phyloP scores from a whole-genome alignment of 2,329 filamentous ascomycete species.

The Chaetomiaceae sp. region DNA sequence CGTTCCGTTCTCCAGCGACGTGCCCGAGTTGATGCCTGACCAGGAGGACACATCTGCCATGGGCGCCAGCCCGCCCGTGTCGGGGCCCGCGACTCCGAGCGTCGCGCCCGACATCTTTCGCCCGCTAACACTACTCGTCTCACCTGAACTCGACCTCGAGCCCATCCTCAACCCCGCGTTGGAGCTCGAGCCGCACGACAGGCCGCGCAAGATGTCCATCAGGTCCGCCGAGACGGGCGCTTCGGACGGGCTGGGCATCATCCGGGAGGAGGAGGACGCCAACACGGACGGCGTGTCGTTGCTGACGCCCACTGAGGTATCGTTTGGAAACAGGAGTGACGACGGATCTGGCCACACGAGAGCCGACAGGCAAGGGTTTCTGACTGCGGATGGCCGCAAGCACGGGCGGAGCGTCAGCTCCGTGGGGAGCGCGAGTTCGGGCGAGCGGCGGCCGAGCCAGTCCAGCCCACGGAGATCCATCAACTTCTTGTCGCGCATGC shows the following conservation, averaged over 20 bases:
- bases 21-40: slow-evolving; percentile 23
- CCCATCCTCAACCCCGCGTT: slow-evolving; percentile 3
- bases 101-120: slow-evolving; percentile 16
- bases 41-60: slow-evolving; percentile 10
- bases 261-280: slow-evolving; percentile 15
- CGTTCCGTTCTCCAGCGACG: slow-evolving; percentile 21
- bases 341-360: background rate
- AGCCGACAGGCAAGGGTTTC: background rate
- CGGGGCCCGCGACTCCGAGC: slow-evolving; percentile 11
- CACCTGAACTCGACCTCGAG: slow-evolving; percentile 13
- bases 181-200: background rate
- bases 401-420: slow-evolving; percentile 18
- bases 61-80: slow-evolving; percentile 4
- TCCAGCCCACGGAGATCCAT: background rate
- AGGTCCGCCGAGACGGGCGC: slow-evolving; percentile 3
- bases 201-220: slow-evolving; percentile 9
- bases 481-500: slow-evolving; percentile 20
- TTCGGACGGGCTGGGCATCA: slow-evolving; percentile 16
- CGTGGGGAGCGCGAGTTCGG: slow-evolving; percentile 16
- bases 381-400: background rate
- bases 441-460: slow-evolving; percentile 15
- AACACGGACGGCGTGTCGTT: slow-evolving; percentile 18
- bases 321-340: slow-evolving; percentile 2
- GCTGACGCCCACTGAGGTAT: slow-evolving; percentile 16
- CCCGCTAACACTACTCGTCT: slow-evolving; percentile 8